These are phyloP conservation scores for Quercus aquifolioides DNA, from an alignment of 306 rosid genomes.

Conservation along the genomic window DNA sequence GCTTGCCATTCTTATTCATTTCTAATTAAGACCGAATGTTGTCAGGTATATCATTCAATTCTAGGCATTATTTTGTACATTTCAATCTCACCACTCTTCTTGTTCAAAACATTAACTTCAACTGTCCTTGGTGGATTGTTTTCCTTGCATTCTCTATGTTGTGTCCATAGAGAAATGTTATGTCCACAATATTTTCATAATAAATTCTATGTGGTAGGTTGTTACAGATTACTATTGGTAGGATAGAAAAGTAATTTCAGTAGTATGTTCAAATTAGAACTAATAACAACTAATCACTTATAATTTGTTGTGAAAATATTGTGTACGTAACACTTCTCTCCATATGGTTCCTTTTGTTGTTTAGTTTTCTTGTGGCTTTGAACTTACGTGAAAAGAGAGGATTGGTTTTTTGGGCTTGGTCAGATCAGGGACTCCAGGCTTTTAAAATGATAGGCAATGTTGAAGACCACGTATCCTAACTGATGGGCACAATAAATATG, in stretches of 20 bases:
- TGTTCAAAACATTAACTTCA: not conserved
- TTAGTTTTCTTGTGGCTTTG: not conserved
- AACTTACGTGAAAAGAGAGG: not conserved
- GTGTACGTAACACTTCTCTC: fast-evolving
- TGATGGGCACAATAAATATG: too few species aligned
- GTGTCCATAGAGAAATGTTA: not conserved
- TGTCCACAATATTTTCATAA: too few species aligned
- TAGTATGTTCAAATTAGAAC: fast-evolving
- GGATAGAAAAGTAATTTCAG: too few species aligned
- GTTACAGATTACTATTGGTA: too few species aligned
- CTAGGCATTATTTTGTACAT: not conserved
- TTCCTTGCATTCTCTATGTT: not conserved
- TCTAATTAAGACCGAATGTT: not conserved
- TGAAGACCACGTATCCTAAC: not conserved
- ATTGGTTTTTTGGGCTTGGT: not conserved
- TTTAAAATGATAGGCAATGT: not conserved
- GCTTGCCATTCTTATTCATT: not conserved
- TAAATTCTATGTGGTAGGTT: too few species aligned
- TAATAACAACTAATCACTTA: fast-evolving
- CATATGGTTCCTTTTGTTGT: not conserved
- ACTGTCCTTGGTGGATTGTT: not conserved
- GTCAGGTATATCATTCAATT: not conserved
- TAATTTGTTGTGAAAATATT: too few species aligned
- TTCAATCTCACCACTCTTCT: not conserved
- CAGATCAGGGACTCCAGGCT: not conserved